Evolutionary conservation across 768 basidiomycete genomes (phyloP).

Genomic region (Calvatia gigantea): DNA sequence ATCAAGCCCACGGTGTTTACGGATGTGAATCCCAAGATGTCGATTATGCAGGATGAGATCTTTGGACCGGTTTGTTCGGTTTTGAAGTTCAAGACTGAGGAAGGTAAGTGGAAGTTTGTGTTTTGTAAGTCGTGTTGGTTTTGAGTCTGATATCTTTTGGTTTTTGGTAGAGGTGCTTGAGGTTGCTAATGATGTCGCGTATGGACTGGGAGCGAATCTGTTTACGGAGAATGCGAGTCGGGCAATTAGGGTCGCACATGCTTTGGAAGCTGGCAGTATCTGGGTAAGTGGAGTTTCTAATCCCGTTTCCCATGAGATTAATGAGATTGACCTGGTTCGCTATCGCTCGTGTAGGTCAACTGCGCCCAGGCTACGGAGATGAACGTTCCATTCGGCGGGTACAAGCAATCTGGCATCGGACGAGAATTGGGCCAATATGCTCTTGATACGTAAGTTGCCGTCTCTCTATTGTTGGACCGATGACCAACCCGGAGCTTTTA

Average conservation of each 20-base stretch:
- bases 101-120: constrained; percentile 19
- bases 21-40: constrained; percentile 64
- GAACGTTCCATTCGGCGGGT: constrained; percentile 65
- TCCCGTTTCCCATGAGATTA: too few species aligned
- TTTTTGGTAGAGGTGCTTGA: constrained; percentile 38
- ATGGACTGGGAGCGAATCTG: constrained; percentile 78
- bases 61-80: constrained; percentile 81
- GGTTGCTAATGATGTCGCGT: constrained; percentile 72
- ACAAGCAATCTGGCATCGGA: constrained; percentile 71
- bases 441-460: constrained; percentile 38
- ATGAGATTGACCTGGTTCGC: too few species aligned
- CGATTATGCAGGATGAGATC: constrained; percentile 72
- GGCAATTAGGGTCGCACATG: constrained; percentile 61
- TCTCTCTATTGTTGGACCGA: neutral
- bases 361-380: constrained; percentile 40
- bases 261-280: constrained; percentile 62
- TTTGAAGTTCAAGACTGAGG: constrained; percentile 70
- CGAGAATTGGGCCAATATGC: constrained; percentile 69
- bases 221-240: constrained; percentile 68
- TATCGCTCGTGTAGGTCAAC: too few species aligned
- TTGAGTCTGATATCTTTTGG: neutral
- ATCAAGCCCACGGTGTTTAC: constrained; percentile 77
- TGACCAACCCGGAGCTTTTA: neutral
- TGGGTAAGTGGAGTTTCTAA: constrained; percentile 37
- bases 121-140: neutral